A percentile compares a stretch with the other conserved stretches of the same genome.
Conservation (phyloP, 169 alveolate genomes). For the Plasmodium inui region DNA sequence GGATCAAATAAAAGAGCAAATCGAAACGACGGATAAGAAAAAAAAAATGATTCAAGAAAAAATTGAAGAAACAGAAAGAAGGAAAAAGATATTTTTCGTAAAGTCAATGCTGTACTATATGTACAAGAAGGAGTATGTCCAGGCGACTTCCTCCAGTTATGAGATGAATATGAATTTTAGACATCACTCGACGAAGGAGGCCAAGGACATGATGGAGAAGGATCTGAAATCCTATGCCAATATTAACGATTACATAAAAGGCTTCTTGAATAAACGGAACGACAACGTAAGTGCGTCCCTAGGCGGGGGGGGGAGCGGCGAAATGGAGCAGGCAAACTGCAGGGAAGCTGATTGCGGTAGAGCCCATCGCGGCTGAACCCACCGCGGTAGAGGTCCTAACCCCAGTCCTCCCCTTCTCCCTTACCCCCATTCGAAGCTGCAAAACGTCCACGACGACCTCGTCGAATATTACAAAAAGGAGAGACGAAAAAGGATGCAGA, state of each 20-base stretch:
- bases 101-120: conserved; percentile 67
- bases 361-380: background rate
- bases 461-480: conserved; percentile 57
- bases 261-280: conserved; percentile 48
- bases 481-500: background rate
- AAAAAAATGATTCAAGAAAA: conserved; percentile 11
- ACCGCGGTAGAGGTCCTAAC: background rate
- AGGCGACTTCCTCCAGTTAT: conserved; percentile 31
- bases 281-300: conserved; percentile 34
- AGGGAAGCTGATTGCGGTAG: background rate
- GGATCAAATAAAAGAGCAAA: conserved; percentile 62
- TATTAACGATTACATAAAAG: conserved; percentile 46
- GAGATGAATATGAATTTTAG: conserved; percentile 31
- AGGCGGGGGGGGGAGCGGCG: background rate
- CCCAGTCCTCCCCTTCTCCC: background rate
- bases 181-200: background rate
- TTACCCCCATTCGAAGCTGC: conserved; percentile 18
- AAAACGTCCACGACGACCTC: conserved; percentile 49
- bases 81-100: conserved; percentile 63
- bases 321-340: background rate
- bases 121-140: conserved; percentile 60
- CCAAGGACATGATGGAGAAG: conserved; percentile 42
- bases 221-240: conserved; percentile 19
- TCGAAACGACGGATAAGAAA: conserved; percentile 40
- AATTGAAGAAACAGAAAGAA: conserved; percentile 43